Conservation (phyloP, 345 rosid species). For the Eutrema yunnanense region DNA sequence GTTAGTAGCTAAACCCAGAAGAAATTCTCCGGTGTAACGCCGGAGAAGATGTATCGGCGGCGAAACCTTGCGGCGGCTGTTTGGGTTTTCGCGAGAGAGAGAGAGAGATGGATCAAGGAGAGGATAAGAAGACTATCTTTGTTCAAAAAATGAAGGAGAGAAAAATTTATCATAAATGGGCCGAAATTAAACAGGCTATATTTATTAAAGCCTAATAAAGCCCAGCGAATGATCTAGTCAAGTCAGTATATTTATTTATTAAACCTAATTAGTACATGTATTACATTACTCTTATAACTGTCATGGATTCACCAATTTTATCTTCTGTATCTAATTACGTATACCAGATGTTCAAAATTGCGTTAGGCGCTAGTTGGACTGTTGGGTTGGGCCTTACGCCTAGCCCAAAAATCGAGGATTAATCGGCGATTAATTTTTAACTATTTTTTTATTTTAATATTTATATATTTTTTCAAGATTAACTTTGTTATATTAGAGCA, state of each 20-base stretch:
- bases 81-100: conserved; percentile 3
- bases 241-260: too few relatives aligned
- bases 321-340: too few relatives aligned
- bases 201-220: neutral
- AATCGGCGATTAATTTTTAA: too few relatives aligned
- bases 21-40: neutral
- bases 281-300: neutral
- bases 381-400: too few relatives aligned
- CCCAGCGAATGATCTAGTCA: neutral
- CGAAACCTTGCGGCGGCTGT: neutral
- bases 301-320: neutral
- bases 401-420: too few relatives aligned
- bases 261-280: too few relatives aligned
- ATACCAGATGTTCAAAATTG: neutral
- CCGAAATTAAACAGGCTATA: neutral
- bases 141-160: neutral
- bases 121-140: conserved; percentile 8
- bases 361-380: too few relatives aligned
- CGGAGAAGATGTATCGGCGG: conserved; percentile 9
- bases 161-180: neutral
- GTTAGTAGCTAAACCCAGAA: too few relatives aligned
- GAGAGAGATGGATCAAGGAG: neutral
- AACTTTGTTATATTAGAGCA: too few relatives aligned
- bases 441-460: too few relatives aligned
- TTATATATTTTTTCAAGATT: too few relatives aligned